These are phyloP conservation scores for Pyrrhoderma noxium DNA, from an alignment of 1,284 basidiomycete genomes.

Conservation along the genomic window DNA sequence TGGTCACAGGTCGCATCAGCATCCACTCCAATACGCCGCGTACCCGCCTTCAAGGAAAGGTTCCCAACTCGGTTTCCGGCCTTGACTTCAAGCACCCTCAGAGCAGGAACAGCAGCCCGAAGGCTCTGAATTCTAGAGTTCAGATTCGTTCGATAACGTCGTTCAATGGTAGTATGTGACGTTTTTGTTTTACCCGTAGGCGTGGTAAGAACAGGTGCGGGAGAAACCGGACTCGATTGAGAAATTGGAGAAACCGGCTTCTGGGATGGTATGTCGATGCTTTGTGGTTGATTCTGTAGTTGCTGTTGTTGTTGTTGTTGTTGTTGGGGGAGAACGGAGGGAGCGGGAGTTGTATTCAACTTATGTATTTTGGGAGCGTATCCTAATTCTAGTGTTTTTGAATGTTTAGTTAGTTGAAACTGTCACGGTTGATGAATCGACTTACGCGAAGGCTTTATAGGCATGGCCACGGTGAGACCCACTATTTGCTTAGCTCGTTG, in stretches of 20 bases:
- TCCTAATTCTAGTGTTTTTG: conserved; percentile 7
- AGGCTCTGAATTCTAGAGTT: conserved; percentile 84
- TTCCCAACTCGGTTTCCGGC: conserved; percentile 44
- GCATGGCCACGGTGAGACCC: conserved; percentile 15
- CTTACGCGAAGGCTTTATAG: conserved; percentile 20
- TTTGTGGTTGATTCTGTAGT: conserved; percentile 29
- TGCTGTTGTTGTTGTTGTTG: conserved; percentile 21
- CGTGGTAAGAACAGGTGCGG: conserved; percentile 21
- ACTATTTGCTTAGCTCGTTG: conserved; percentile 12
- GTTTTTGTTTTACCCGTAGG: conserved; percentile 57
- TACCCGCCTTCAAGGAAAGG: conserved; percentile 32
- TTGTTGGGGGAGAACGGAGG: conserved; percentile 8
- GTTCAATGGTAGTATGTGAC: conserved; percentile 87
- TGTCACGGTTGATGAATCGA: not conserved
- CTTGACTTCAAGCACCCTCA: conserved; percentile 50
- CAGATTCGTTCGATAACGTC: conserved; percentile 83
- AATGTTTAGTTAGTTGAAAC: not conserved
- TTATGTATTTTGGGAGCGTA: conserved; percentile 1
- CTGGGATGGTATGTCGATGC: conserved; percentile 26
- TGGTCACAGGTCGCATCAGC: conserved; percentile 31
- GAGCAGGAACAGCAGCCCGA: conserved; percentile 74
- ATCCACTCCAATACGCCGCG: conserved; percentile 21
- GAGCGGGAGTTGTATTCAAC: too few species aligned
- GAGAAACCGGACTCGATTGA: conserved; percentile 25
- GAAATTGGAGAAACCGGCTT: conserved; percentile 29